phyloP scores from a whole-genome alignment of 768 basidiomycete genomes.

The Royoungia palumana region DNA sequence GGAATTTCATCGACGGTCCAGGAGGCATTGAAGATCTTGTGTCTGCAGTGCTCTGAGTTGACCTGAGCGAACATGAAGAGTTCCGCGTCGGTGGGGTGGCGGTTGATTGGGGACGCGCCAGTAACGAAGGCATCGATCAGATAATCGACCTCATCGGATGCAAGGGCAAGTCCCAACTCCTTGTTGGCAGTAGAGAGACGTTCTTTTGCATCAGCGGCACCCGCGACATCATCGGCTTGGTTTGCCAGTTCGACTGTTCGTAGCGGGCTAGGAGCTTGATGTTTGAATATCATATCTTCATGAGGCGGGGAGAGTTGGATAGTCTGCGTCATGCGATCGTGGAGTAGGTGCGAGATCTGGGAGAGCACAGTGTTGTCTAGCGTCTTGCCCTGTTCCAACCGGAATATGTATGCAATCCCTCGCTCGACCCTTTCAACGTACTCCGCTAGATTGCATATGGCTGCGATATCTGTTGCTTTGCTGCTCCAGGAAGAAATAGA shows the following conservation, averaged over 20 bases:
- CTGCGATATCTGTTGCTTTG: constrained; percentile 95
- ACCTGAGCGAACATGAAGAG: constrained; percentile 99
- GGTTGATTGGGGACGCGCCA: constrained; percentile 59
- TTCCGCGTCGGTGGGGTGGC: constrained; percentile 95
- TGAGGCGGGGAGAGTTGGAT: constrained; percentile 58
- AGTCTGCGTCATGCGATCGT: constrained; percentile 97
- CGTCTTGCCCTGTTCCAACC: constrained; percentile 36
- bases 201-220: constrained; percentile 46
- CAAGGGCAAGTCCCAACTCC: constrained; percentile 85
- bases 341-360: constrained; percentile 66
- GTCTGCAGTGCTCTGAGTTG: constrained; percentile 99
- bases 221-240: constrained; percentile 19
- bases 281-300: constrained; percentile 54
- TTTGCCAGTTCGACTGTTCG: constrained; percentile 61
- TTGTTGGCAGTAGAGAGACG: constrained; percentile 76
- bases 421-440: constrained; percentile 84
- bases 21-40: constrained; percentile 98
- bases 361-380: constrained; percentile 48
- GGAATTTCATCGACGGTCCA: constrained; percentile 82
- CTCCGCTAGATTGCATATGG: constrained; percentile 74
- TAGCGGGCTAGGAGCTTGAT: constrained; percentile 63
- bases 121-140: constrained; percentile 84
- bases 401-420: constrained; percentile 68
- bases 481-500: constrained; percentile 99
- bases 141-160: constrained; percentile 87